Base-by-base conservation (phyloP, 768 basidiomycete species). In the Mycena venus region DNA sequence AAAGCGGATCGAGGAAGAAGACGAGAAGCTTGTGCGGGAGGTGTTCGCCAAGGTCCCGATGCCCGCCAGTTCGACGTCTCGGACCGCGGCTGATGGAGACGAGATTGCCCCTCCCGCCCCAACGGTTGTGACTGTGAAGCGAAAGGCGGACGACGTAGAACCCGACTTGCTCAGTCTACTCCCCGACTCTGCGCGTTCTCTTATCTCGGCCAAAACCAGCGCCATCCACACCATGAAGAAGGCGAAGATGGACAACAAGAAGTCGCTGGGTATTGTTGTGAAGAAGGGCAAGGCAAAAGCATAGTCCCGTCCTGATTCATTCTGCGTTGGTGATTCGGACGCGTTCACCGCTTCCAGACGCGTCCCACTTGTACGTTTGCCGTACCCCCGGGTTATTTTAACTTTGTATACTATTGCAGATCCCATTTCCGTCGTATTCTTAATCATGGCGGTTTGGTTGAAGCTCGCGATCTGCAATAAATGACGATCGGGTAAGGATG, bases 21-120 rank as follows among this genome's bases (percentile, higher is more conserved):
- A 99, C 79, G 98, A 99, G 84, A 91, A 89, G 80, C 85, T 96
- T 27, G 95, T 99, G n/a, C 88, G 92, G 75, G 90, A 94, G 77
- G 93, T 96, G 25, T 99, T 99, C 81, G 90, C 95, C 55, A 95
- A 94, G 81, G 88, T 96, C 40, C 76, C 88, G 49, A 83, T 87
- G 62, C 85, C 89, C 0, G 82, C 70, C 27, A 74, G 84, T 29
- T 82, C 83, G 40, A 77, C 80, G 32, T 74, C 81, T 8, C 15
- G 38, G 31, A 36, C 49, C 53, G 77, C 79, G 21, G 60, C 77
- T 21, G 60, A 79, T 53, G 72, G 77, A 58, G 76, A 75, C 12
- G 72, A 80, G 14, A 77, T 72, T 12, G 29, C 72, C 4, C 62
- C 72, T 9, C 73, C 76, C 51, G 75, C 25, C 77, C 74, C 76